Percentiles rank a stretch among this genome's conserved stretches.
Evolutionary conservation across 148 eudicot species (phyloP).

Genomic region (Tetragonia tetragonoides): DNA sequence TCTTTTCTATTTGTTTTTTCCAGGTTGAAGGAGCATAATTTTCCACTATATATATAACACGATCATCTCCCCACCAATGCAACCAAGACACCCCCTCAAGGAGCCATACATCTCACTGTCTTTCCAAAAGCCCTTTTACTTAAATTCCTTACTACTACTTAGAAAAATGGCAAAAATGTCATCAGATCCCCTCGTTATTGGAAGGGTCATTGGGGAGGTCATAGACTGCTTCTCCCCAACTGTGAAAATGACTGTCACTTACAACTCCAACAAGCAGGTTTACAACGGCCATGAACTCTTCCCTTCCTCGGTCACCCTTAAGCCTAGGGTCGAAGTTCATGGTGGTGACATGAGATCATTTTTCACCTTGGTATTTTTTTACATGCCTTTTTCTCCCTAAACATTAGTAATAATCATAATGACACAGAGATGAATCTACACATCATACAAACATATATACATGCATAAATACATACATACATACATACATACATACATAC

Average conservation of each 20-base stretch:
- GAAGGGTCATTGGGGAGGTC: constrained; percentile 50
- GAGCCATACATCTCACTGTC: neutral
- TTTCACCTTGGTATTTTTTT: constrained; percentile 39
- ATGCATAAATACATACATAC: no score
- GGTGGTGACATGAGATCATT: constrained; percentile 47
- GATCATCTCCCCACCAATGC: constrained; percentile 26
- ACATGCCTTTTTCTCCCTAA: no score
- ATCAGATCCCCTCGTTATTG: constrained; percentile 34
- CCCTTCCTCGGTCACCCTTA: constrained; percentile 41
- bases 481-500: no score
- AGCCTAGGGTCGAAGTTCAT: constrained; percentile 45
- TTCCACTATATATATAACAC: constrained; percentile 25
- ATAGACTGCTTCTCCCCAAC: constrained; percentile 40
- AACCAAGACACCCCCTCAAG: constrained; percentile 20
- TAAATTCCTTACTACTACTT: neutral
- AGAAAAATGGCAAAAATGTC: constrained; percentile 32
- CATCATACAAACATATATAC: no score
- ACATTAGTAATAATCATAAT: no score
- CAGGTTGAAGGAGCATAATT: constrained; percentile 5
- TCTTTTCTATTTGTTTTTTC: neutral
- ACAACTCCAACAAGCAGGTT: constrained; percentile 40
- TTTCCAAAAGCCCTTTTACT: constrained; percentile 9
- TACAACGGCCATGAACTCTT: constrained; percentile 54
- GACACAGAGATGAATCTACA: no score
- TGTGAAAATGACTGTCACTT: constrained; percentile 37